Conservation (phyloP, 2,329 filamentous ascomycete species). For the Penicillium sp. region DNA sequence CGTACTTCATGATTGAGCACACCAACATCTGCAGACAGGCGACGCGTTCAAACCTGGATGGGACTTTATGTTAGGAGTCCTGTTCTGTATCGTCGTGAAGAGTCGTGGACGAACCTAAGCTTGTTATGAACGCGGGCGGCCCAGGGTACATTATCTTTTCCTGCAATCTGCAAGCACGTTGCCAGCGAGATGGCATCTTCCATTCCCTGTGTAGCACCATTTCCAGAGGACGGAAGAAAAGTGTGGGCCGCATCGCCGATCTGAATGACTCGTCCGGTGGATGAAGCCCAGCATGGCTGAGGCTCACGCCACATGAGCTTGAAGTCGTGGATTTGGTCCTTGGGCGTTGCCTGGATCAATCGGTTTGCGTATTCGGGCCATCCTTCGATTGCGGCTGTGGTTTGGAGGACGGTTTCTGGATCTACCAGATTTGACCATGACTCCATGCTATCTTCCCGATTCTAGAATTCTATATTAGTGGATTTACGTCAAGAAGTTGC, state of each 20-base stretch:
- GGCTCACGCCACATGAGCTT: constrained; percentile 10
- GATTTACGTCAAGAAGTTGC: background rate
- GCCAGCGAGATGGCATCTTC: constrained; percentile 53
- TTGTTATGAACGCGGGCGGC: constrained; percentile 16
- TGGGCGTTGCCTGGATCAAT: constrained; percentile 10
- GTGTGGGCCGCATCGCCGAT: constrained; percentile 55
- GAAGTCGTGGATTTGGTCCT: constrained; percentile 5
- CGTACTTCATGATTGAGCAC: constrained; percentile 5
- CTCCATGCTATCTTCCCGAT: background rate
- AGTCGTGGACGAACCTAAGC: constrained; percentile 8
- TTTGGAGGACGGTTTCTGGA: constrained; percentile 11
- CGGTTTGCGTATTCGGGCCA: constrained; percentile 13
- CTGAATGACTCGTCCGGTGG: constrained; percentile 43
- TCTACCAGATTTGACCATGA: constrained; percentile 15
- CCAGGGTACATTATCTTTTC: constrained; percentile 15
- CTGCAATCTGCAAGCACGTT: constrained; percentile 39
- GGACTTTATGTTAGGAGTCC: background rate
- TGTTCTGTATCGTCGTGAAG: background rate
- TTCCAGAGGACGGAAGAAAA: constrained; percentile 50
- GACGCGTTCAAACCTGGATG: constrained; percentile 15
- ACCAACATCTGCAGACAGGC: constrained; percentile 10
- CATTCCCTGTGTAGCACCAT: constrained; percentile 52
- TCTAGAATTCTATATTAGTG: constrained; percentile 3
- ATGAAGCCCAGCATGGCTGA: constrained; percentile 41
- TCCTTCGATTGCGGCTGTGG: constrained; percentile 9